Conservation (phyloP, 345 rosid genomes). For the Eucalyptus victrix region DNA sequence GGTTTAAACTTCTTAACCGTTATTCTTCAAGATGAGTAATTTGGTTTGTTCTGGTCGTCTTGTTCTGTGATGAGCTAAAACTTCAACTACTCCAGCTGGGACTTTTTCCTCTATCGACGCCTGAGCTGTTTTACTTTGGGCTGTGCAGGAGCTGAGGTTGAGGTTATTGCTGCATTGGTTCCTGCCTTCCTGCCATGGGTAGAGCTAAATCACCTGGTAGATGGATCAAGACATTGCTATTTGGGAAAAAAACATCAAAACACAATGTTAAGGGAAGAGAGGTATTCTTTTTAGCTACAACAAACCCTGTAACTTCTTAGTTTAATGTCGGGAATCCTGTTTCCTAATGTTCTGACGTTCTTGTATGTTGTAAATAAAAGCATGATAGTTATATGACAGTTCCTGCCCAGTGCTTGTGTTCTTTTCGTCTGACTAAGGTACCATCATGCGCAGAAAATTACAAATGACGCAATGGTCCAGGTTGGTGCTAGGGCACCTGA, state of each 20-base stretch:
- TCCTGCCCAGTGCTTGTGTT: background rate
- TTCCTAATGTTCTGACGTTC: background rate
- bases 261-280: constrained; percentile 47
- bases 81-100: background rate
- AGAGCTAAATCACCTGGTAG: constrained; percentile 46
- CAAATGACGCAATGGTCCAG: constrained; percentile 31
- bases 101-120: background rate
- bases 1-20: background rate
- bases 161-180: background rate
- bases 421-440: background rate
- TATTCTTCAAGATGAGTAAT: background rate
- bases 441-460: constrained; percentile 24
- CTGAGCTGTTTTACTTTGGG: background rate
- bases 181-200: constrained; percentile 38
- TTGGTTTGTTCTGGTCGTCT: background rate
- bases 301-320: background rate
- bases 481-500: constrained; percentile 48
- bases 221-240: constrained; percentile 76
- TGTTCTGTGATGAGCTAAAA: background rate
- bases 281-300: constrained; percentile 15
- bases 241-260: constrained; percentile 79
- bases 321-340: background rate
- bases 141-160: constrained; percentile 4
- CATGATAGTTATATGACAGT: background rate
- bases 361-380: background rate